Evolutionary conservation across 2,329 filamentous ascomycete species (phyloP).

Genomic region (Cercospora nicotianae): DNA sequence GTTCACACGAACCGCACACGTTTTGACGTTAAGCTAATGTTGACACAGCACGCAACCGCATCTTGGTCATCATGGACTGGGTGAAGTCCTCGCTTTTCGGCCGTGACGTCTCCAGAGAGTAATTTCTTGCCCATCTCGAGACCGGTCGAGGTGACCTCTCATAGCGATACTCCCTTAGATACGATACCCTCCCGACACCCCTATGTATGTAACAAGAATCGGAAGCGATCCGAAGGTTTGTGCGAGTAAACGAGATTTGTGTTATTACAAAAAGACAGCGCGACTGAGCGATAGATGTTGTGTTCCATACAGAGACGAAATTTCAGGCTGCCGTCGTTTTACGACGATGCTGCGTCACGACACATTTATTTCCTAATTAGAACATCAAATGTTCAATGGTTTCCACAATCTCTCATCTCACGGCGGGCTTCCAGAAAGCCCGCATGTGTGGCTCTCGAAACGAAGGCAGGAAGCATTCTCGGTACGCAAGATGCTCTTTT

Average conservation of each 20-base stretch:
- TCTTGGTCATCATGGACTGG: constrained; percentile 93
- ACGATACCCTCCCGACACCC: neutral
- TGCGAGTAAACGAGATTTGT: neutral
- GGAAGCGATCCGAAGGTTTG: neutral
- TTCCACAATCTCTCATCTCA: too few species aligned
- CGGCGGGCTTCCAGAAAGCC: constrained; percentile 16
- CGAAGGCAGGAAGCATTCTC: constrained; percentile 23
- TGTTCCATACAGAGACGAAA: neutral
- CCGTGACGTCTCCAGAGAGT: constrained; percentile 87
- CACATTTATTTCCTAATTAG: too few species aligned
- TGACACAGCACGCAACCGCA: constrained; percentile 77
- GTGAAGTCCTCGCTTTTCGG: constrained; percentile 95
- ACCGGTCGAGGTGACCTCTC: neutral
- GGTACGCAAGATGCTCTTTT: constrained; percentile 17
- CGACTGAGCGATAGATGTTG: constrained; percentile 9
- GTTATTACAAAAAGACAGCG: constrained; percentile 1
- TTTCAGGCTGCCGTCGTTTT: neutral
- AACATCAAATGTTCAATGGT: too few species aligned
- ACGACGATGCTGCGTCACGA: too few species aligned
- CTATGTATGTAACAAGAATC: neutral
- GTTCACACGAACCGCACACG: constrained; percentile 37
- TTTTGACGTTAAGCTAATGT: constrained; percentile 22
- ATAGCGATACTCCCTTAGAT: neutral
- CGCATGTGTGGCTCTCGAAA: constrained; percentile 20
- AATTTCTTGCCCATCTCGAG: constrained; percentile 14